Evolutionary conservation across 371 early-diverging fungal genomes (phyloP).

Genomic region (Batkoa obscura): DNA sequence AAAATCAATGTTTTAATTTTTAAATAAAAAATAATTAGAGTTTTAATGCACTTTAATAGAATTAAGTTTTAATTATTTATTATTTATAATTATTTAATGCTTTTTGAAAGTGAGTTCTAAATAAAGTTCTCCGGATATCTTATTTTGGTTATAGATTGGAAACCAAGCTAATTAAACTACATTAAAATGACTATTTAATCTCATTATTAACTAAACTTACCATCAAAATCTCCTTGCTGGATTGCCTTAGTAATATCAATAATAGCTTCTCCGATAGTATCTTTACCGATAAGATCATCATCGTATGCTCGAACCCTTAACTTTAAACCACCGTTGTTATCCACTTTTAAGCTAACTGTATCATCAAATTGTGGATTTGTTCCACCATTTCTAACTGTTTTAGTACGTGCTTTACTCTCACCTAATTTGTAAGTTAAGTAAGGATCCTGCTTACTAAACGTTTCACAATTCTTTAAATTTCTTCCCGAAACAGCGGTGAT

Average conservation of each 20-base stretch:
- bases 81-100: no score
- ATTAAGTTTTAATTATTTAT: no score
- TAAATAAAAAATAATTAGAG: no score
- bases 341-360: not conserved
- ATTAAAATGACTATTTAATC: not conserved
- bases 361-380: not conserved
- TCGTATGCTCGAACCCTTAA: not conserved
- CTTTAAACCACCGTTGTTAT: not conserved
- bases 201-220: not conserved
- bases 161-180: not conserved
- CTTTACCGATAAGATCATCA: not conserved
- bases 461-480: not conserved
- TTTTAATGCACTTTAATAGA: no score
- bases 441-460: constrained; percentile 4
- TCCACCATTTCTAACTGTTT: not conserved
- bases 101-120: not conserved
- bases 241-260: not conserved
- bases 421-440: not conserved
- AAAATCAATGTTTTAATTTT: no score
- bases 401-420: not conserved
- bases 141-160: not conserved
- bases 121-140: not conserved
- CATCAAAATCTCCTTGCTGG: not conserved
- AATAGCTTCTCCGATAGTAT: not conserved
- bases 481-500: not conserved